Evolutionary conservation across 2,329 filamentous ascomycete species (phyloP).

Genomic region (Periglandula ipomoeae): DNA sequence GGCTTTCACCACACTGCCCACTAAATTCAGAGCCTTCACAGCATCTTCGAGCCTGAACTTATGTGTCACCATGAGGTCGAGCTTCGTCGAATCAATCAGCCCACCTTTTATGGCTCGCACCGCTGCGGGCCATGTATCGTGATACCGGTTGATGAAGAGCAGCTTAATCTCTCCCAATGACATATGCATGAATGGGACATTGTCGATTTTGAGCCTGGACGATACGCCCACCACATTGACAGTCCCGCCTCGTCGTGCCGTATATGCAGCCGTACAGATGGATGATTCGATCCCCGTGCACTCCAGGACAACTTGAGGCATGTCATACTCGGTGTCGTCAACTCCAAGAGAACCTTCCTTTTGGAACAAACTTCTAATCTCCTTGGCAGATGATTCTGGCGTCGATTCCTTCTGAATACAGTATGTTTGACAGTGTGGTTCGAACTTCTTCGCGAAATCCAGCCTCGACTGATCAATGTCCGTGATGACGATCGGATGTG

Average conservation of each 20-base stretch:
- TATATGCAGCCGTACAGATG: constrained; percentile 48
- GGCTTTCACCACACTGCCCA: no score
- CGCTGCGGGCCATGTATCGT: constrained; percentile 59
- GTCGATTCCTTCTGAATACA: constrained; percentile 32
- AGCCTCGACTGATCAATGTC: constrained; percentile 51
- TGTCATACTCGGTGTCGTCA: constrained; percentile 43
- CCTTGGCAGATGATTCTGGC: no score
- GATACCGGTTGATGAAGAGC: constrained; percentile 62
- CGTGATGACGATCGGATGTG: constrained; percentile 54
- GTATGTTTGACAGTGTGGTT: constrained; percentile 45
- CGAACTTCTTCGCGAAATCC: constrained; percentile 47
- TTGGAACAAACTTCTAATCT: constrained; percentile 41
- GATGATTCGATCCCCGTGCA: constrained; percentile 61
- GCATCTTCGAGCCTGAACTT: constrained; percentile 53
- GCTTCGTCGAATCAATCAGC: constrained; percentile 49
- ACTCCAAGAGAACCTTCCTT: constrained; percentile 45
- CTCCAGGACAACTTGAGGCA: constrained; percentile 52
- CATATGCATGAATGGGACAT: constrained; percentile 59
- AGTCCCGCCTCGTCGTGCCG: constrained; percentile 43
- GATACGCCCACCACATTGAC: no score
- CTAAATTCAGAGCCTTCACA: no score
- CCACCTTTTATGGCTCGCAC: constrained; percentile 51
- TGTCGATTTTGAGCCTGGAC: constrained; percentile 45
- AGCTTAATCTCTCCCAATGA: constrained; percentile 57
- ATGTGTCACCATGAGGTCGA: constrained; percentile 41